Evolutionary conservation across 768 basidiomycete species (phyloP), one percentile per base, ranked within the genome.

Genomic region (Tricholomella constricta): DNA sequence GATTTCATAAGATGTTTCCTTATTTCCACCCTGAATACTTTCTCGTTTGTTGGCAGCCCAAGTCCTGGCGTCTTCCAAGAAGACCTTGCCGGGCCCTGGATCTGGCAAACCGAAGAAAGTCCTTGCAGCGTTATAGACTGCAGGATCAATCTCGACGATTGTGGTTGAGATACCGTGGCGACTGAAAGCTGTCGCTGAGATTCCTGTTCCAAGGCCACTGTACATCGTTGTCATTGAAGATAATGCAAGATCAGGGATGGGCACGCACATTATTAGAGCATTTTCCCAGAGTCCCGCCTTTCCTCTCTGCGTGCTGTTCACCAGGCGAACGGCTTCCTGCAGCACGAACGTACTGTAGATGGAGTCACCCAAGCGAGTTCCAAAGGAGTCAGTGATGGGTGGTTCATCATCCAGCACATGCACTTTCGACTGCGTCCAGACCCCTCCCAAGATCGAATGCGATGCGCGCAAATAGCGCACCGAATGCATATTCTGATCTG

Each of bases 81-180:
- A 86, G 2, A 94, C 80, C 22, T 76, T 81, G 12, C 68, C 74
- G 2, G 79, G 69, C 2, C 78, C 76, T 6, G 85, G 85, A 53
- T 86, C 77, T 11, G 83, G 79, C n/a, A 98, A 75, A 6, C 83
- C 88, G 57, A 98, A 97, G 70, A 81, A 95, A 27, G 69, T 73
- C 23, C 82, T 78, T 14, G 95, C 93, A 23, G 89, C 92, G 12
- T 82, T 73, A 65, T 95, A 94, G 19, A 98, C 94, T 1, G 83
- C 87, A 31, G 91, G 91, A 65, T 98, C 96, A 54, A 96, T 90
- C 69, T 98, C 96, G n/a, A 95, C 81, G 43, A 96, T 81, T 1
- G 93, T 91, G 4, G 88, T 86, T 6, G 79, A 74, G 23, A 95
- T 71, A 17, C 78, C 78, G 55, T 91, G 89, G 22, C 78, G 76